Conservation (phyloP, 148 eudicot species). For the Vaccinium myrtillus region DNA sequence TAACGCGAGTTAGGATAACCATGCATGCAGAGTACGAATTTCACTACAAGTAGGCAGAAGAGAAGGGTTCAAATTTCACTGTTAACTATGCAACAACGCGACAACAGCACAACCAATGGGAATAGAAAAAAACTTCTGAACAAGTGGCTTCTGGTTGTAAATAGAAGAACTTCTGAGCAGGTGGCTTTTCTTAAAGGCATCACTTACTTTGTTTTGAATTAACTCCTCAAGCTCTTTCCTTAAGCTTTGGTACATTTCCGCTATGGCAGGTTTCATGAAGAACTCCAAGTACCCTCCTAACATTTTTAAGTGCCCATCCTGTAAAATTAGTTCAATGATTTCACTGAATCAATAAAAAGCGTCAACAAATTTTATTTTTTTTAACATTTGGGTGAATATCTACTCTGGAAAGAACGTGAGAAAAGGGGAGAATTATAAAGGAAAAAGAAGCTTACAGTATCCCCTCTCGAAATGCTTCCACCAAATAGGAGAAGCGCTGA, state of each 20-base stretch:
- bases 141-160: background rate
- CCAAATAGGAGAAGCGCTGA: slow-evolving; percentile 87
- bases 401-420: background rate
- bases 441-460: slow-evolving; percentile 43
- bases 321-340: slow-evolving; percentile 26
- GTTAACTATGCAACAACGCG: background rate
- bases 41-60: background rate
- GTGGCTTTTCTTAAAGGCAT: background rate
- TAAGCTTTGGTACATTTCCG: slow-evolving; percentile 66
- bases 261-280: slow-evolving; percentile 66
- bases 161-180: background rate
- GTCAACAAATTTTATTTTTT: background rate
- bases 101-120: background rate
- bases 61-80: background rate
- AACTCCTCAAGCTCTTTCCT: slow-evolving; percentile 82
- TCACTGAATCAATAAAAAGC: slow-evolving; percentile 1
- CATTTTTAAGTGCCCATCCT: slow-evolving; percentile 95
- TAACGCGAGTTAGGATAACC: background rate
- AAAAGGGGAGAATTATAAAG: background rate
- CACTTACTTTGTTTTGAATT: slow-evolving; percentile 71
- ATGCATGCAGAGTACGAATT: background rate
- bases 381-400: background rate
- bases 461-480: slow-evolving; percentile 70
- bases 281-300: slow-evolving; percentile 94
- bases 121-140: background rate